Conservation (phyloP, 345 rosid genomes). For the Eucalyptus sp. region DNA sequence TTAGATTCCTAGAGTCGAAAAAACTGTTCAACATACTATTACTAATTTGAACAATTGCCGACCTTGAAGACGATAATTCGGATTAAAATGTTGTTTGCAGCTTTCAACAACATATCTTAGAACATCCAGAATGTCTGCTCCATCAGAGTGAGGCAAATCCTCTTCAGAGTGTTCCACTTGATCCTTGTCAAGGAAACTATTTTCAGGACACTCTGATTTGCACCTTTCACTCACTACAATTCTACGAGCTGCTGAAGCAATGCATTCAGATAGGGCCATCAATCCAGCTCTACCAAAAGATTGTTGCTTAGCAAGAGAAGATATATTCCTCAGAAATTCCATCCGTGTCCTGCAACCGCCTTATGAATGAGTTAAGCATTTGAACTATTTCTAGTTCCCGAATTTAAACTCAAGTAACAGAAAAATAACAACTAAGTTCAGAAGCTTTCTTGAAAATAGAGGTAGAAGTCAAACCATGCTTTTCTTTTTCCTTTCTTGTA, state of each 20-base stretch:
- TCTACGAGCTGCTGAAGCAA: conserved; percentile 51
- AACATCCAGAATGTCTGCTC: conserved; percentile 43
- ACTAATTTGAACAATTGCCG: conserved; percentile 1
- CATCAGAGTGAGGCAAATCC: conserved; percentile 9
- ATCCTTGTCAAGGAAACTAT: conserved; percentile 10
- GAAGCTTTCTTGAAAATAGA: background rate
- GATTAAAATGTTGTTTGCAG: conserved; percentile 96
- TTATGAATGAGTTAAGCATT: background rate
- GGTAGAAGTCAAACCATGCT: background rate
- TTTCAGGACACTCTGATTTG: conserved; percentile 8
- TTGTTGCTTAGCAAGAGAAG: conserved; percentile 54
- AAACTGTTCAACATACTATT: conserved; percentile 1
- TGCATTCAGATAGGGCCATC: conserved; percentile 72
- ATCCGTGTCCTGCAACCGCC: conserved; percentile 36
- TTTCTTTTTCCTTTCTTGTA: background rate
- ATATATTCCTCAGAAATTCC: conserved; percentile 46
- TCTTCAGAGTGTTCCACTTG: conserved; percentile 11
- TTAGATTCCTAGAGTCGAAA: background rate
- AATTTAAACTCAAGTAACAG: background rate
- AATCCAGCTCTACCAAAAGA: conserved; percentile 90
- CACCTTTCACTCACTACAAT: conserved; percentile 6
- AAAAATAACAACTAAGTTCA: background rate
- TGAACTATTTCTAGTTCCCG: background rate
- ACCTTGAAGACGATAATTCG: conserved; percentile 87
- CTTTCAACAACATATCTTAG: conserved; percentile 71